Evolutionary conservation across 2,329 filamentous ascomycete species (phyloP).

Genomic region (Sporothrix globosa): DNA sequence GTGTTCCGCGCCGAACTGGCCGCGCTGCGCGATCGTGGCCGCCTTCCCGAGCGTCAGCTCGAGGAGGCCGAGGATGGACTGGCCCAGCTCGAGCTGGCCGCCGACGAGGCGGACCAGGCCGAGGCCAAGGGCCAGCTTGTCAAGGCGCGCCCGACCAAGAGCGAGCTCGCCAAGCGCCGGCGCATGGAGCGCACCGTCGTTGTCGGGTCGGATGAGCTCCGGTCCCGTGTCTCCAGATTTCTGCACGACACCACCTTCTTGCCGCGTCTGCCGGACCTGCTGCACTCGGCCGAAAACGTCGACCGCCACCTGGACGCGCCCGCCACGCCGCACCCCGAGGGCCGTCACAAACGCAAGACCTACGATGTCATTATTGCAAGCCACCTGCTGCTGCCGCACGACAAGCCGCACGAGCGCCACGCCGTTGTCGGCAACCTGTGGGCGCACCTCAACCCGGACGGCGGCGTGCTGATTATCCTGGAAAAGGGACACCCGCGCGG

Average conservation of each 20-base stretch:
- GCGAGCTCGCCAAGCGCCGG: constrained; percentile 57
- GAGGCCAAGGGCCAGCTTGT: constrained; percentile 35
- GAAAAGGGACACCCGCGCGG: constrained; percentile 91
- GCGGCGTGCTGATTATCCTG: constrained; percentile 81
- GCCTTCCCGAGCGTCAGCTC: constrained; percentile 56
- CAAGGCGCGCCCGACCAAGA: background rate
- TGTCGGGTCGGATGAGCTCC: constrained; percentile 72
- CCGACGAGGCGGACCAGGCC: constrained; percentile 47
- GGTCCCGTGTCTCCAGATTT: constrained; percentile 73
- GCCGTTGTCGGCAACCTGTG: constrained; percentile 85
- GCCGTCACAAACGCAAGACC: constrained; percentile 63
- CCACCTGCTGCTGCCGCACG: constrained; percentile 75
- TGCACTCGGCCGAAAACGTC: constrained; percentile 65
- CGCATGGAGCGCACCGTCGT: constrained; percentile 83
- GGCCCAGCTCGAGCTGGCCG: too few relatives aligned
- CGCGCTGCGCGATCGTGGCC: constrained; percentile 60
- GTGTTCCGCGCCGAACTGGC: constrained; percentile 82
- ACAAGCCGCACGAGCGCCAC: constrained; percentile 76
- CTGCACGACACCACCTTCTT: constrained; percentile 90
- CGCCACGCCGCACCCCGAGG: constrained; percentile 48
- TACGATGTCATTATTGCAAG: constrained; percentile 91
- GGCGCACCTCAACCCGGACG: constrained; percentile 79
- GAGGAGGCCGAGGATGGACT: constrained; percentile 42
- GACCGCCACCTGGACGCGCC: constrained; percentile 63
- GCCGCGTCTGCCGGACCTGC: constrained; percentile 84